A percentile compares a stretch with the other conserved stretches of the same genome.
Conservation (phyloP, 2,329 filamentous ascomycete genomes). For the Grosmannia clavigera region DNA sequence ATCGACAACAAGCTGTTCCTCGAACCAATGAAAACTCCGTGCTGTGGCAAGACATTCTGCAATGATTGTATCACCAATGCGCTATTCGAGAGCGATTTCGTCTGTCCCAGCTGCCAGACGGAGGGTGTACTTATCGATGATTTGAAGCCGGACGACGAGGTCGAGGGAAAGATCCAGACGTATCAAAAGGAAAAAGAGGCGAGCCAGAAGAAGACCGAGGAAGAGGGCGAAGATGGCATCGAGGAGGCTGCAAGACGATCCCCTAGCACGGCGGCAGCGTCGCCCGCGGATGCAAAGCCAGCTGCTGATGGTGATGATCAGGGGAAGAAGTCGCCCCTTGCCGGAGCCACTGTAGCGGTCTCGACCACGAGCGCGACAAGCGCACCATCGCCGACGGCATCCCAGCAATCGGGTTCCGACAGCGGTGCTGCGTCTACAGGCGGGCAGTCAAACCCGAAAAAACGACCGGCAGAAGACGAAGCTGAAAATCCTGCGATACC, state of each 20-base stretch:
- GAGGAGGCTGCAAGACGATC: slow-evolving; percentile 25
- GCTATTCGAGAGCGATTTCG: slow-evolving; percentile 94
- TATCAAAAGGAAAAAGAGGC: slow-evolving; percentile 50
- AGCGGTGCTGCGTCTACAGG: slow-evolving; percentile 16
- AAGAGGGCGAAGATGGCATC: slow-evolving; percentile 3
- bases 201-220: slow-evolving; percentile 20
- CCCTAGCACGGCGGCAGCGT: not conserved
- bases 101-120: slow-evolving; percentile 83
- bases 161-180: slow-evolving; percentile 62
- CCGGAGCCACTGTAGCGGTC: slow-evolving; percentile 7
- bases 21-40: slow-evolving; percentile 98
- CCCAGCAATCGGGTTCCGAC: slow-evolving; percentile 3
- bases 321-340: not conserved
- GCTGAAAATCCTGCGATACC: slow-evolving; percentile 52
- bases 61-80: slow-evolving; percentile 99
- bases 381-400: not conserved
- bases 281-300: slow-evolving; percentile 4
- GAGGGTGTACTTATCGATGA: slow-evolving; percentile 91
- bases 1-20: slow-evolving; percentile 97
- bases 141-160: slow-evolving; percentile 70
- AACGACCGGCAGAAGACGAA: slow-evolving; percentile 68
- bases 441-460: slow-evolving; percentile 41
- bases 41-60: slow-evolving; percentile 97
- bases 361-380: not conserved
- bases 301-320: slow-evolving; percentile 2